These are phyloP conservation scores for Tardiomyces blankii DNA, from an alignment of 1,139 yeast species.

Conservation along the genomic window DNA sequence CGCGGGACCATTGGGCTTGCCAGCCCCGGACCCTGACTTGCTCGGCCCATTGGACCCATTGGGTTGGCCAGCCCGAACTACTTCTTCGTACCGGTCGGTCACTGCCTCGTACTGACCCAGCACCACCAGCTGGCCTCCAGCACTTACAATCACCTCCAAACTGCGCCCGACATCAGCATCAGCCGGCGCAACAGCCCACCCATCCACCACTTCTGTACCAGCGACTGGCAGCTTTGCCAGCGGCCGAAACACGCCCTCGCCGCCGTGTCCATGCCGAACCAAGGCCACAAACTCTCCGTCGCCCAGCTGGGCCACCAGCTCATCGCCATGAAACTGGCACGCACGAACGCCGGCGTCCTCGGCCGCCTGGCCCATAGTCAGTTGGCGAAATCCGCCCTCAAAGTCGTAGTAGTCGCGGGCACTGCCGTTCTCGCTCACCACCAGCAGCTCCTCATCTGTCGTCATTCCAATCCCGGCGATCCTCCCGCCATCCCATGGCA, in stretches of 20 bases:
- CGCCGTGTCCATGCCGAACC: slow-evolving; percentile 22
- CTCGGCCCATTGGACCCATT: no score
- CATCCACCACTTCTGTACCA: slow-evolving; percentile 10
- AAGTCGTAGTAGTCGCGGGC: slow-evolving; percentile 60
- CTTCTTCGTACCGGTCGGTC: not conserved
- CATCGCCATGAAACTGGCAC: slow-evolving; percentile 25
- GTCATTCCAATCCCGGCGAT: slow-evolving; percentile 51
- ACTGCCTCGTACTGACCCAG: not conserved
- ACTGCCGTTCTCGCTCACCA: slow-evolving; percentile 50
- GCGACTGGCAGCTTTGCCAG: slow-evolving; percentile 1
- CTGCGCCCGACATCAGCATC: slow-evolving; percentile 6
- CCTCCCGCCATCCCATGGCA: slow-evolving; percentile 42
- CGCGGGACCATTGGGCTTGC: no score
- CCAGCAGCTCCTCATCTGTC: slow-evolving; percentile 43
- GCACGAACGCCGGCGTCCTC: slow-evolving; percentile 30
- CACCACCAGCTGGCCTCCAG: not conserved
- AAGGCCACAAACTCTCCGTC: slow-evolving; percentile 28
- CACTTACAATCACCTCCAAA: not conserved
- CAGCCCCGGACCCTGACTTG: no score
- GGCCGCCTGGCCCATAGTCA: slow-evolving; percentile 28
- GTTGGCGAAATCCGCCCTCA: slow-evolving; percentile 53
- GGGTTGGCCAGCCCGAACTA: not conserved
- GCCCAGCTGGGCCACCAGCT: slow-evolving; percentile 29
- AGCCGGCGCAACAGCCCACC: slow-evolving; percentile 28
- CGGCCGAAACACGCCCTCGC: not conserved